phyloP scores from a whole-genome alignment of 305 asterid genomes.

The Nicotiana rustica region DNA sequence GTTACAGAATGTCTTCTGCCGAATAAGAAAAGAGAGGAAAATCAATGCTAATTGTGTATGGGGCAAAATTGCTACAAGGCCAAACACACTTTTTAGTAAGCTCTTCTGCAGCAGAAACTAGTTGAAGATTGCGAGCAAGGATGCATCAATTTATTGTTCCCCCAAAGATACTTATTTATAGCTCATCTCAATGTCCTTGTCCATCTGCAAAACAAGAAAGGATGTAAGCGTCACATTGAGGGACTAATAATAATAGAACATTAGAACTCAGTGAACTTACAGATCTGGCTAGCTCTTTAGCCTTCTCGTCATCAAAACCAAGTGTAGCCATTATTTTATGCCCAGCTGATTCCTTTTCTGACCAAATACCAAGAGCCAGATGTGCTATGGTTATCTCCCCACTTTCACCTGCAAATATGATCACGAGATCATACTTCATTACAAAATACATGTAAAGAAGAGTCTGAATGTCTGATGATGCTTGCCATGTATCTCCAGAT shows the following conservation, averaged over 20 bases:
- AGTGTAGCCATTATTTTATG: constrained; percentile 65
- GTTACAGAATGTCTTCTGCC: not conserved
- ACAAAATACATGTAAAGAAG: constrained; percentile 27
- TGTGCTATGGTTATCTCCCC: constrained; percentile 80
- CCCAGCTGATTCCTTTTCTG: constrained; percentile 83
- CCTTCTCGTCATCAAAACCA: constrained; percentile 89
- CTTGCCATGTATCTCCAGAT: not conserved
- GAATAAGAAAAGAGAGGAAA: not conserved
- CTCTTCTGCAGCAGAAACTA: constrained; percentile 28
- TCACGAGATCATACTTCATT: not conserved
- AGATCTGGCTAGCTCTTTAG: constrained; percentile 70
- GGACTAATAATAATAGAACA: not conserved
- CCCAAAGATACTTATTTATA: constrained; percentile 44
- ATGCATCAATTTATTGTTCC: constrained; percentile 20
- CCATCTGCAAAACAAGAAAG: constrained; percentile 63
- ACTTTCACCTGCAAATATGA: constrained; percentile 64
- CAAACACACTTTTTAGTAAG: constrained; percentile 15
- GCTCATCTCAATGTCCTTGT: constrained; percentile 64
- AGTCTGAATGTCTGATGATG: constrained; percentile 25
- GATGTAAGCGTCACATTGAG: constrained; percentile 33
- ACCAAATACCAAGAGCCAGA: constrained; percentile 87
- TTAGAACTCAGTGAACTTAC: constrained; percentile 48
- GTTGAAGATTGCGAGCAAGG: constrained; percentile 23
- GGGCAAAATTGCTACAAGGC: constrained; percentile 31
- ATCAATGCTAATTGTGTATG: not conserved